Conservation (phyloP, 306 rosid species). For the Hippophae rhamnoides region DNA sequence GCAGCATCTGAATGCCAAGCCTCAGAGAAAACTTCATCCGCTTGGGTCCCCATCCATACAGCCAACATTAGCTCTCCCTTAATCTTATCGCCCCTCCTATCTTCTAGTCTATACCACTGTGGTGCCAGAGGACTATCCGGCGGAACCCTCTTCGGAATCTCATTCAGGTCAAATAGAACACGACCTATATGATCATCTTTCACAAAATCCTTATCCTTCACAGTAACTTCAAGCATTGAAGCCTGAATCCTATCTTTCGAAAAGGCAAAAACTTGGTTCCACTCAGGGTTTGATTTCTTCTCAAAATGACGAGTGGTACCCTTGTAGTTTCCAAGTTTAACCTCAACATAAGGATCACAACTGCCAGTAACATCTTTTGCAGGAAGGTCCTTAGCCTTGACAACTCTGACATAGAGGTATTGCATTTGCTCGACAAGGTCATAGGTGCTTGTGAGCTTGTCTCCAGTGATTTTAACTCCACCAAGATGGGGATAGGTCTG, state of each 20-base stretch:
- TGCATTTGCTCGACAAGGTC: slow-evolving; percentile 99
- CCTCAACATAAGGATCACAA: slow-evolving; percentile 88
- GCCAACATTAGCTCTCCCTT: slow-evolving; percentile 96
- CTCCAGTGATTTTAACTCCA: slow-evolving; percentile 85
- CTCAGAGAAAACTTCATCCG: slow-evolving; percentile 95
- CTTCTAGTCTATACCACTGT: slow-evolving; percentile 90
- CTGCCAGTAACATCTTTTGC: slow-evolving; percentile 81
- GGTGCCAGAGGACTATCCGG: slow-evolving; percentile 95
- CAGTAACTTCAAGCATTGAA: slow-evolving; percentile 61
- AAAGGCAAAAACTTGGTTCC: slow-evolving; percentile 93
- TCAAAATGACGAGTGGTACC: slow-evolving; percentile 91
- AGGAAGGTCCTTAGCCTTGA: slow-evolving; percentile 82
- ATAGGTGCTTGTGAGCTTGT: slow-evolving; percentile 83
- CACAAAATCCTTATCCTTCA: slow-evolving; percentile 81
- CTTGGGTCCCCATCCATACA: slow-evolving; percentile 99
- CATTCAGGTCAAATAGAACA: slow-evolving; percentile 66
- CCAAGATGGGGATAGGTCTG: slow-evolving; percentile 97
- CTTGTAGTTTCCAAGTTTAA: slow-evolving; percentile 83
- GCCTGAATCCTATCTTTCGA: slow-evolving; percentile 86
- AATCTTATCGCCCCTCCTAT: slow-evolving; percentile 49
- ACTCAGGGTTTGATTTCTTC: slow-evolving; percentile 87
- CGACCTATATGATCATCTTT: slow-evolving; percentile 86
- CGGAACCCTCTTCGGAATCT: slow-evolving; percentile 86
- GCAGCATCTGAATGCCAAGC: slow-evolving; percentile 99
- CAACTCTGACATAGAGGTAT: slow-evolving; percentile 90